These are phyloP conservation scores for Penicillium mononematosum DNA, from an alignment of 495 filamentous ascomycete genomes.

Conservation along the genomic window DNA sequence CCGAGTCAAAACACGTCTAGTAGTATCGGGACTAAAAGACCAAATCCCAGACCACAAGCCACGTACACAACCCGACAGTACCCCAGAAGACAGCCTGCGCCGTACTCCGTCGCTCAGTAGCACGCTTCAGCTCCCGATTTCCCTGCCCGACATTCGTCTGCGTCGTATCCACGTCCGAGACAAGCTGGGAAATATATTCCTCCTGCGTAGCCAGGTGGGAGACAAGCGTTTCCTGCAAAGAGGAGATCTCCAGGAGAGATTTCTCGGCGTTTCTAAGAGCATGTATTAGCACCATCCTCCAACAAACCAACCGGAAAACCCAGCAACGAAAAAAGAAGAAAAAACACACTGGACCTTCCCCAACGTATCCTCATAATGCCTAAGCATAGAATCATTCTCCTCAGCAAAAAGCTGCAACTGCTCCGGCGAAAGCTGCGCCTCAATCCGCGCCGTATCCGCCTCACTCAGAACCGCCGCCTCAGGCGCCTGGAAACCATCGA, in stretches of 20 bases:
- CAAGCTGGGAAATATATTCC: constrained; percentile 81
- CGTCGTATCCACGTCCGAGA: constrained; percentile 78
- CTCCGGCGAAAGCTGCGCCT: constrained; percentile 68
- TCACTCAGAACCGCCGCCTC: constrained; percentile 36
- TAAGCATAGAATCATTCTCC: constrained; percentile 90
- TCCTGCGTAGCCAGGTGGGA: constrained; percentile 80
- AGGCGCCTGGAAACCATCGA: constrained; percentile 5
- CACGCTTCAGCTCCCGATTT: constrained; percentile 88
- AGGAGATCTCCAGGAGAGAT: constrained; percentile 88
- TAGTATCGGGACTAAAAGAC: constrained; percentile 58
- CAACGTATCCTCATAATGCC: constrained; percentile 85
- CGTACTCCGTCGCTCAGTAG: constrained; percentile 74
- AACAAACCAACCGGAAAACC: neutral
- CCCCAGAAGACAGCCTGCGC: constrained; percentile 88
- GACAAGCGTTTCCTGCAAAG: constrained; percentile 85
- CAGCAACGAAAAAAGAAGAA: constrained; percentile 1
- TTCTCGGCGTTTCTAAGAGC: constrained; percentile 74
- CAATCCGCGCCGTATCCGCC: constrained; percentile 48
- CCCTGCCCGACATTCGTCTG: constrained; percentile 83
- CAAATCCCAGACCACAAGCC: constrained; percentile 91
- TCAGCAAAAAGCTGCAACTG: constrained; percentile 90
- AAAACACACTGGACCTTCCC: constrained; percentile 82
- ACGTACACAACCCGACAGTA: constrained; percentile 74
- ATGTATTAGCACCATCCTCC: neutral
- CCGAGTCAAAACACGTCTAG: neutral